Conservation (phyloP, 345 rosid genomes). For the Adansonia digitata region DNA sequence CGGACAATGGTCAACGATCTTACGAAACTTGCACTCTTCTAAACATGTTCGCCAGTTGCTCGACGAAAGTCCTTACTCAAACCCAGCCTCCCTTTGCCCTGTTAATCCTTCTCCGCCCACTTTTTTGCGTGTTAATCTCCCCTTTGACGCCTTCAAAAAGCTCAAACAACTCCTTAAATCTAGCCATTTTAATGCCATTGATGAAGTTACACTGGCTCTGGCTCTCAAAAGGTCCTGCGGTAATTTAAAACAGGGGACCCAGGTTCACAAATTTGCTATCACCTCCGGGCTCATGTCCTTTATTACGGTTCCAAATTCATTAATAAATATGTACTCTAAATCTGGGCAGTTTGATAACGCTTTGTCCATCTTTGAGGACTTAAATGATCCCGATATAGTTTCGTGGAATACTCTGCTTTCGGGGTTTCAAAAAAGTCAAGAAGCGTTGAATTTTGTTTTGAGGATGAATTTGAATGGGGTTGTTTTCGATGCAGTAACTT, state of each 20-base stretch:
- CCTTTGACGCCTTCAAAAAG: background rate
- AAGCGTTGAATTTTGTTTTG: constrained; percentile 48
- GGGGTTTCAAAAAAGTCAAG: constrained; percentile 48
- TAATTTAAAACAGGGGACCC: constrained; percentile 44
- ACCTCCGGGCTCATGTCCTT: constrained; percentile 53
- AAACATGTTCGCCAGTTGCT: constrained; percentile 27
- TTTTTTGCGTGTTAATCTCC: constrained; percentile 28
- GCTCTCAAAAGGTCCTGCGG: constrained; percentile 68
- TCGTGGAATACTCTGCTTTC: constrained; percentile 93
- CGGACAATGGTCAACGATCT: background rate
- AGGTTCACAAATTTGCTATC: constrained; percentile 66
- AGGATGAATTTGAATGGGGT: constrained; percentile 9
- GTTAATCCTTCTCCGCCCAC: constrained; percentile 39
- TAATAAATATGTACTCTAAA: constrained; percentile 69
- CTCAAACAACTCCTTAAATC: constrained; percentile 39
- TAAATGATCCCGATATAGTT: constrained; percentile 62
- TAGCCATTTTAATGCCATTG: constrained; percentile 22
- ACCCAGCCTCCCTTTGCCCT: background rate
- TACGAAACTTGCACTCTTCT: background rate
- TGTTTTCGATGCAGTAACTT: constrained; percentile 8
- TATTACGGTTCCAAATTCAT: constrained; percentile 55
- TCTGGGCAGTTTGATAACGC: constrained; percentile 46
- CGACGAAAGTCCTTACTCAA: constrained; percentile 29
- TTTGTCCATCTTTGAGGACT: constrained; percentile 52
- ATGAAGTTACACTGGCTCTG: constrained; percentile 53